These are phyloP conservation scores for Trichophyton simii DNA, from an alignment of 2,329 filamentous ascomycete genomes.

Conservation along the genomic window DNA sequence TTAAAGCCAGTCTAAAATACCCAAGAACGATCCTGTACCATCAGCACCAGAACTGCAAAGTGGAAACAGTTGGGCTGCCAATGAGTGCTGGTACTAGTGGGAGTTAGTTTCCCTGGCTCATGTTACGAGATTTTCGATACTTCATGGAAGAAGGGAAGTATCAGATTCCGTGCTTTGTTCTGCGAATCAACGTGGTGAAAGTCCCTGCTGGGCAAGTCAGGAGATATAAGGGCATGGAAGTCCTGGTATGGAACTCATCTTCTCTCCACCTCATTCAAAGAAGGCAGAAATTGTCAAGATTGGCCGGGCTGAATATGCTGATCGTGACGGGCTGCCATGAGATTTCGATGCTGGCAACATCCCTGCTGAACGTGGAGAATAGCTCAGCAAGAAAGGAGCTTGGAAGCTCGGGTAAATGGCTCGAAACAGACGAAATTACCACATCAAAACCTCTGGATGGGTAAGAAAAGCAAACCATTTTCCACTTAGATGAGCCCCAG, in stretches of 20 bases:
- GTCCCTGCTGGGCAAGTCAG: too few species aligned
- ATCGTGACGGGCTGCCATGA: not conserved
- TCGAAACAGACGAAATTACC: not conserved
- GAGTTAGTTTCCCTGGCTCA: not conserved
- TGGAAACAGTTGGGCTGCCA: not conserved
- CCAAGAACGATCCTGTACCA: not conserved
- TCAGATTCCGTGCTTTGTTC: too few species aligned
- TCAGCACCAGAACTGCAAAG: not conserved
- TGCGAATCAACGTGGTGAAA: too few species aligned
- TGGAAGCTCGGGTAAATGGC: not conserved
- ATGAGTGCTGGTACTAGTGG: not conserved
- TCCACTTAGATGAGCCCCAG: not conserved
- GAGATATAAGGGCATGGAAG: not conserved
- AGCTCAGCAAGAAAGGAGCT: not conserved
- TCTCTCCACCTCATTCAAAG: not conserved
- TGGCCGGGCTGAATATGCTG: not conserved
- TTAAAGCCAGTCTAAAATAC: not conserved
- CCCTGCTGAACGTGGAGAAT: conserved; percentile 2
- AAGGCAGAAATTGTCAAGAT: not conserved
- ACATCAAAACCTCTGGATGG: not conserved
- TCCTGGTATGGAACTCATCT: not conserved
- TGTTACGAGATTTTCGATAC: not conserved
- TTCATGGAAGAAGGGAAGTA: not conserved
- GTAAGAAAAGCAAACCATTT: not conserved
- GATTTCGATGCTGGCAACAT: not conserved